Evolutionary conservation across 768 basidiomycete genomes (phyloP), one percentile per base, ranked within the genome.

Genomic region (Suillus sp.): DNA sequence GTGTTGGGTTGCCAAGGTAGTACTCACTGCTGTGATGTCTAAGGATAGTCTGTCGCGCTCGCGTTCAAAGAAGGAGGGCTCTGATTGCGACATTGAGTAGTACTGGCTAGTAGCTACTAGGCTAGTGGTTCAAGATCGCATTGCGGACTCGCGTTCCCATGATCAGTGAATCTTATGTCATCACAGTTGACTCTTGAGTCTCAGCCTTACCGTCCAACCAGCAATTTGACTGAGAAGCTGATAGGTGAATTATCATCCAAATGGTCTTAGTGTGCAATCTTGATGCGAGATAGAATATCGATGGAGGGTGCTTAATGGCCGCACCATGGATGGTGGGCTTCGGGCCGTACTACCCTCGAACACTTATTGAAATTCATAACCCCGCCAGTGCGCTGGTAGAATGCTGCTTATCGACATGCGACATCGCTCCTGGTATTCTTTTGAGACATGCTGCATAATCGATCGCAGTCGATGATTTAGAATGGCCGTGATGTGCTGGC

Each of bases 41-140:
- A 81, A 77, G 7, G 90, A 80, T 45, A 95, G 81, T 60, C 83
- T 83, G 62, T 93, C 89, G 66, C 92, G 86, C 69, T 95, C 93
- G 64, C 83, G 83, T 42, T 93, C 91, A 63, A 95, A 95, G 75
- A 91, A 93, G 0, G 85, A 74, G 2, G 74, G 69, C 30, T 87
- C 87, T 61, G 61, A 63, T 60, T 75, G 74, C 7, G 72, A 75
- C 74, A 75, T 72, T 11, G 20, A 32, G 51, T 7, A 53, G 51
- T n/a, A 51, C 25, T 18, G 8, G 14, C 1, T n/a, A n/a, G n/a
- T n/a, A 34, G 32, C 40, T 45, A 45, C n/a, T 22, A 13, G 5
- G 45, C 16, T 30, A 30, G 48, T 30, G 47, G 25, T n/a, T n/a
- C n/a, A 47, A 25, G 11, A 25, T 25, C 47, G 22, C 22, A 22